Percentiles rank a stretch among this genome's conserved stretches.
phyloP scores from a whole-genome alignment of 305 asterid species.

The Fraxinus floribunda region DNA sequence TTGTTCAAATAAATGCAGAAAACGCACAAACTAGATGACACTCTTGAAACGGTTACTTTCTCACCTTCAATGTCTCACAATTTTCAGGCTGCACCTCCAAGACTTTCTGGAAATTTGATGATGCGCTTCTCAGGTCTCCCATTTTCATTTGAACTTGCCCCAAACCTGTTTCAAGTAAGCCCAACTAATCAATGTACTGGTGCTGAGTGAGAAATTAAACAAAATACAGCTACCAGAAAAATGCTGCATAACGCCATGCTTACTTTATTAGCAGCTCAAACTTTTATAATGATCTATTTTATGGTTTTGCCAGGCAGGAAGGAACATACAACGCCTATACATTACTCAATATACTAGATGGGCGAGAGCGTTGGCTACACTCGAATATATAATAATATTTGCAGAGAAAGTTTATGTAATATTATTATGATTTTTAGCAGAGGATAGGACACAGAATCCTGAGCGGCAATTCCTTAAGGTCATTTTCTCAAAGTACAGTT shows the following conservation, averaged over 20 bases:
- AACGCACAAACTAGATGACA: background rate
- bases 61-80: slow-evolving; percentile 78
- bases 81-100: slow-evolving; percentile 94
- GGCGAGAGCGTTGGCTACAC: background rate
- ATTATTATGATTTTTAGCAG: background rate
- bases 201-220: slow-evolving; percentile 1
- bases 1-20: slow-evolving; percentile 10
- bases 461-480: background rate
- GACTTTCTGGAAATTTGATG: slow-evolving; percentile 85
- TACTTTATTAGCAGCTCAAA: background rate
- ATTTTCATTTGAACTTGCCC: slow-evolving; percentile 96
- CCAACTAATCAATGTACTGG: slow-evolving; percentile 12
- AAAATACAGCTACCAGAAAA: background rate
- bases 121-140: slow-evolving; percentile 86
- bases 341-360: background rate
- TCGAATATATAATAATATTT: background rate
- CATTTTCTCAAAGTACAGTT: background rate
- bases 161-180: slow-evolving; percentile 55
- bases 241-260: background rate
- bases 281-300: background rate
- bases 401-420: background rate
- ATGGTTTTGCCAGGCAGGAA: background rate
- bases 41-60: slow-evolving; percentile 31
- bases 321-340: background rate
- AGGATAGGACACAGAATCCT: background rate